Conservation (phyloP, 2,329 filamentous ascomycete species). For the Pyrenophora seminiperda region DNA sequence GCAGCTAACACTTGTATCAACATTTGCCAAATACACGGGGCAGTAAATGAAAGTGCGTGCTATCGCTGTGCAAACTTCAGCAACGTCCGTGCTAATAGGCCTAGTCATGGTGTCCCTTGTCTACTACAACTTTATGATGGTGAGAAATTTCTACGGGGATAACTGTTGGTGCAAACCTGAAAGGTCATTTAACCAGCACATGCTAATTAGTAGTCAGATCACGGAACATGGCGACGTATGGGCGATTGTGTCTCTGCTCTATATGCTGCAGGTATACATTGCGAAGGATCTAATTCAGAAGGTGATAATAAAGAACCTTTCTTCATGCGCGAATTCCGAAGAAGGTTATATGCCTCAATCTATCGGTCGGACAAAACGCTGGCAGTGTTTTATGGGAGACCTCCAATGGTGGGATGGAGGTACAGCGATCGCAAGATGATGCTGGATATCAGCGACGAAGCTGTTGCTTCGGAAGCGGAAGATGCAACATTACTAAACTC, state of each 20-base stretch:
- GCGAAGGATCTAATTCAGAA: slow-evolving; percentile 37
- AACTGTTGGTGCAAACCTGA: slow-evolving; percentile 33
- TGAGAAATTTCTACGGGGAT: slow-evolving; percentile 44
- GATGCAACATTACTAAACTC: slow-evolving; percentile 31
- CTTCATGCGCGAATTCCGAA: slow-evolving; percentile 40
- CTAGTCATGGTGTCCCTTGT: slow-evolving; percentile 43
- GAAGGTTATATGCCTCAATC: slow-evolving; percentile 35
- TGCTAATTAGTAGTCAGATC: slow-evolving; percentile 30
- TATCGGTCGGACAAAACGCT: slow-evolving; percentile 44
- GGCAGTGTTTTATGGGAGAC: slow-evolving; percentile 44
- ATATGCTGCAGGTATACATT: slow-evolving; percentile 44
- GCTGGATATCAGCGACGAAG: slow-evolving; percentile 40
- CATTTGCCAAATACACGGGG: slow-evolving; percentile 43
- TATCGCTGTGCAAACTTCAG: neutral
- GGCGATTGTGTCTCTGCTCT: slow-evolving; percentile 37
- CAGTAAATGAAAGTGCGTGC: slow-evolving; percentile 38
- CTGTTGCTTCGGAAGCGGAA: slow-evolving; percentile 32
- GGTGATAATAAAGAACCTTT: slow-evolving; percentile 27
- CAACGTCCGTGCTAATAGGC: neutral
- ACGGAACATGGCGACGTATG: slow-evolving; percentile 43
- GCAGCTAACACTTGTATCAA: slow-evolving; percentile 45
- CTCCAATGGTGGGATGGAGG: slow-evolving; percentile 42
- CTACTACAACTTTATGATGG: slow-evolving; percentile 38
- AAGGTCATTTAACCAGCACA: neutral
- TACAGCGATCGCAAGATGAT: slow-evolving; percentile 41